Conservation (phyloP, 2,329 filamentous ascomycete species). For the Epichloe uncinata region DNA sequence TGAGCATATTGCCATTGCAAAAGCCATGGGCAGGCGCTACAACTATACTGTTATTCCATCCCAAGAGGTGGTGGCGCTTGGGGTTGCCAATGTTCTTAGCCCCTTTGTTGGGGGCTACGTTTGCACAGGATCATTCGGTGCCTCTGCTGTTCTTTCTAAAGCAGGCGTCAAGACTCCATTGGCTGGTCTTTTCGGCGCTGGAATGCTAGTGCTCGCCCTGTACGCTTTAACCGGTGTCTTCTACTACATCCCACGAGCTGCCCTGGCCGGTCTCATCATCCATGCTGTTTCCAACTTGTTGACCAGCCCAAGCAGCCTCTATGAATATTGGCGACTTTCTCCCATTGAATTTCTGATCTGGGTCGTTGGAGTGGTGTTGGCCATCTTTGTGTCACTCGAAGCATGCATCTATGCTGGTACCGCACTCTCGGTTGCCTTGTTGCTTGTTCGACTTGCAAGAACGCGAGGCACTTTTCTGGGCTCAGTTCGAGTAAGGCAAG, state of each 20-base stretch:
- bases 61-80: slow-evolving; percentile 67
- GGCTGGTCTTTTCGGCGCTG: slow-evolving; percentile 63
- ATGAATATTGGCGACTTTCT: slow-evolving; percentile 65
- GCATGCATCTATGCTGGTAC: slow-evolving; percentile 37
- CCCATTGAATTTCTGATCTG: slow-evolving; percentile 65
- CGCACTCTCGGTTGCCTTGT: slow-evolving; percentile 25
- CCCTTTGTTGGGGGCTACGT: slow-evolving; percentile 53
- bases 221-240: slow-evolving; percentile 68
- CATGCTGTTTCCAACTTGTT: slow-evolving; percentile 70
- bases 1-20: slow-evolving; percentile 74
- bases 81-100: slow-evolving; percentile 60
- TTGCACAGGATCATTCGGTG: slow-evolving; percentile 36
- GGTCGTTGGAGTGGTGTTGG: slow-evolving; percentile 54
- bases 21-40: slow-evolving; percentile 68
- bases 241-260: slow-evolving; percentile 64
- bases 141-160: slow-evolving; percentile 75
- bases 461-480: slow-evolving; percentile 36
- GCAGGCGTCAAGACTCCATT: slow-evolving; percentile 69
- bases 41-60: slow-evolving; percentile 70
- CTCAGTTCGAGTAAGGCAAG: slow-evolving; percentile 14
- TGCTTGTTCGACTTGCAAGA: slow-evolving; percentile 32
- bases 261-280: slow-evolving; percentile 65
- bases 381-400: slow-evolving; percentile 36
- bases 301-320: slow-evolving; percentile 58
- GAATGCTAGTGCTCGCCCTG: slow-evolving; percentile 63